Percentiles rank a stretch among this genome's conserved stretches.
Evolutionary conservation across 257 asterid genomes (phyloP).

Genomic region (Solanum pennellii): DNA sequence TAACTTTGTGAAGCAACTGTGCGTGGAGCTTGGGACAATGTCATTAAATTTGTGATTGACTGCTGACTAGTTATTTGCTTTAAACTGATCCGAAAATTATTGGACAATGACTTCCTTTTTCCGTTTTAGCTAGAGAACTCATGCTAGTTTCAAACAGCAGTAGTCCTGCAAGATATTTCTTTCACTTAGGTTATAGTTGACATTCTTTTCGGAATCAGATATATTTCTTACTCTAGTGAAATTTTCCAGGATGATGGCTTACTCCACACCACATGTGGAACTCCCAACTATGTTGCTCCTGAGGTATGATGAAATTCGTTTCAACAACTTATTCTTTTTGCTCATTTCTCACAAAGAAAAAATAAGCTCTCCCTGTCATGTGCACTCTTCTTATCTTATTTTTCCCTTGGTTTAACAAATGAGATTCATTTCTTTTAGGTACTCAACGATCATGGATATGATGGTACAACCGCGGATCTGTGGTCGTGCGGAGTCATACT

Average conservation of each 20-base stretch:
- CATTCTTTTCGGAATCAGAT: neutral
- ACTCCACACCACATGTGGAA: slow-evolving; percentile 94
- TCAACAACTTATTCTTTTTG: neutral
- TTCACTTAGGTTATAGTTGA: neutral
- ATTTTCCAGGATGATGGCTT: slow-evolving; percentile 80
- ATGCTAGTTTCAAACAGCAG: neutral
- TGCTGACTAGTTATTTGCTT: neutral
- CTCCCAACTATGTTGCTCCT: slow-evolving; percentile 97
- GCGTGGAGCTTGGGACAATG: neutral
- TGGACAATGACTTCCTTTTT: neutral
- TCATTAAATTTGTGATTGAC: neutral
- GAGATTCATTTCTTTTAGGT: slow-evolving; percentile 28
- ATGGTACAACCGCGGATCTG: slow-evolving; percentile 82
- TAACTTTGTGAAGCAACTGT: neutral
- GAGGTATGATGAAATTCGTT: slow-evolving; percentile 38
- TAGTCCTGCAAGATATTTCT: neutral
- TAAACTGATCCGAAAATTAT: neutral
- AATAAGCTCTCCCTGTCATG: neutral
- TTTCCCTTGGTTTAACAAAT: neutral
- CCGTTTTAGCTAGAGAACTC: neutral
- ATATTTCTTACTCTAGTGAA: neutral
- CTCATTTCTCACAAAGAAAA: neutral
- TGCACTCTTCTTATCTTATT: neutral
- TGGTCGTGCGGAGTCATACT: slow-evolving; percentile 97
- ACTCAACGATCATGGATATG: slow-evolving; percentile 76